Conservation (phyloP, 2,329 filamentous ascomycete genomes). For the Monosporascus sp. region DNA sequence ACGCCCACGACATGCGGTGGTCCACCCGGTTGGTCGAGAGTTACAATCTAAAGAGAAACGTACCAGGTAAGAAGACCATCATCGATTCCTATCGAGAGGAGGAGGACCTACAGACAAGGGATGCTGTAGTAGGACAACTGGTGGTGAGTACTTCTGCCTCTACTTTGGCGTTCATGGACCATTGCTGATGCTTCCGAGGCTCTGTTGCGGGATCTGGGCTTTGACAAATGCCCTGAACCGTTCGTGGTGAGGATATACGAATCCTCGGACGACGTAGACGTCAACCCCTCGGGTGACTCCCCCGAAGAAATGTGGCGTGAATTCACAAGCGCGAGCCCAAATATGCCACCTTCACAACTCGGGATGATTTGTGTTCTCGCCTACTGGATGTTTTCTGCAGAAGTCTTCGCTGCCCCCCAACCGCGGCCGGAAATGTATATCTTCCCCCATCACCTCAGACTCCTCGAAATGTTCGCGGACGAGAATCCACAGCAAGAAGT, state of each 20-base stretch:
- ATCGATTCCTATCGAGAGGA: constrained; percentile 62
- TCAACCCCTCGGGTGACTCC: constrained; percentile 36
- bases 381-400: constrained; percentile 58
- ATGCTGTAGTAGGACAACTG: constrained; percentile 67
- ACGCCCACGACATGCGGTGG: constrained; percentile 56
- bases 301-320: constrained; percentile 31
- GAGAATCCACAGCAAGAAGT: constrained; percentile 46
- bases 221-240: constrained; percentile 41
- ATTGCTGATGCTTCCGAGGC: constrained; percentile 37
- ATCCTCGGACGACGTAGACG: constrained; percentile 34
- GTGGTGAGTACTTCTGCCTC: constrained; percentile 44
- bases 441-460: constrained; percentile 54
- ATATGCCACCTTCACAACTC: constrained; percentile 54
- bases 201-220: constrained; percentile 57
- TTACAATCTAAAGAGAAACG: constrained; percentile 58
- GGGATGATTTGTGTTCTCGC: constrained; percentile 56
- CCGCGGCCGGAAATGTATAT: constrained; percentile 49
- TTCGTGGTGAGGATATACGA: constrained; percentile 43
- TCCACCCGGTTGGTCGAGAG: constrained; percentile 63
- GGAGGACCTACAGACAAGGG: constrained; percentile 54
- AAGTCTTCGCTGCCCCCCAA: constrained; percentile 55
- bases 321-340: constrained; percentile 38
- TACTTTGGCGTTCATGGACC: neutral
- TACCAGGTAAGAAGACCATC: constrained; percentile 57
- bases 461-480: constrained; percentile 51